Percentiles rank a stretch among this genome's conserved stretches.
phyloP scores from a whole-genome alignment of 495 filamentous ascomycete species.

The Penicillium tannophilum region DNA sequence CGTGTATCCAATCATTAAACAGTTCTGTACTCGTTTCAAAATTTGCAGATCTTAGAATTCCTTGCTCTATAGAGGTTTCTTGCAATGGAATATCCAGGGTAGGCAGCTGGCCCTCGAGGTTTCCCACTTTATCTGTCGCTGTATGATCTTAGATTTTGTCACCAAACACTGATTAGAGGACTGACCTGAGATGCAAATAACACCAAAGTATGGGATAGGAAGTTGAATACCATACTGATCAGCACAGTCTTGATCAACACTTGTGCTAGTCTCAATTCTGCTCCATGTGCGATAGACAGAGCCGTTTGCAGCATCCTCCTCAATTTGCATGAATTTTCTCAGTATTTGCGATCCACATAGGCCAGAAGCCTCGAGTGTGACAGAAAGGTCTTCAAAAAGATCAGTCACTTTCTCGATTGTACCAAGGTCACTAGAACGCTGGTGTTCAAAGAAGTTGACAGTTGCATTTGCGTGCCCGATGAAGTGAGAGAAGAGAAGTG shows the following conservation, averaged over 20 bases:
- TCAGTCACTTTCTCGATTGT: slow-evolving; percentile 30
- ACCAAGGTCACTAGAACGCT: slow-evolving; percentile 34
- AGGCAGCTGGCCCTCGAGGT: not conserved
- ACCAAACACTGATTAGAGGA: not conserved
- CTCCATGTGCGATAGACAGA: slow-evolving; percentile 2
- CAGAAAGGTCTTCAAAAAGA: slow-evolving; percentile 40
- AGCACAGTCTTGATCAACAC: slow-evolving; percentile 9
- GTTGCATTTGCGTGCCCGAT: slow-evolving; percentile 29
- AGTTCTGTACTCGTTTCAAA: not conserved
- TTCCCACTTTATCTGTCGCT: not conserved
- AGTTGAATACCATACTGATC: slow-evolving; percentile 15
- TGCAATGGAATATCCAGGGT: not conserved
- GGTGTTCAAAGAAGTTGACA: slow-evolving; percentile 32
- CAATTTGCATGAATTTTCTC: slow-evolving; percentile 10
- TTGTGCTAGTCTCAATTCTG: not conserved
- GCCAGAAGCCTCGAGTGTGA: slow-evolving; percentile 29
- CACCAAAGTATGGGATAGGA: slow-evolving; percentile 42
- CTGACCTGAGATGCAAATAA: slow-evolving; percentile 34
- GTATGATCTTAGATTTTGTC: not conserved
- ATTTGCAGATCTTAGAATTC: not conserved
- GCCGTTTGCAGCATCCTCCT: slow-evolving; percentile 21
- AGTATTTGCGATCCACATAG: not conserved
- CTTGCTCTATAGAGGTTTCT: not conserved
- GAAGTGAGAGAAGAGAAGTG: slow-evolving; percentile 49
- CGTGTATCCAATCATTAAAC: slow-evolving; percentile 11